These are phyloP conservation scores for Rhododendron williamsianum DNA, from an alignment of 148 eudicot genomes.

Conservation along the genomic window DNA sequence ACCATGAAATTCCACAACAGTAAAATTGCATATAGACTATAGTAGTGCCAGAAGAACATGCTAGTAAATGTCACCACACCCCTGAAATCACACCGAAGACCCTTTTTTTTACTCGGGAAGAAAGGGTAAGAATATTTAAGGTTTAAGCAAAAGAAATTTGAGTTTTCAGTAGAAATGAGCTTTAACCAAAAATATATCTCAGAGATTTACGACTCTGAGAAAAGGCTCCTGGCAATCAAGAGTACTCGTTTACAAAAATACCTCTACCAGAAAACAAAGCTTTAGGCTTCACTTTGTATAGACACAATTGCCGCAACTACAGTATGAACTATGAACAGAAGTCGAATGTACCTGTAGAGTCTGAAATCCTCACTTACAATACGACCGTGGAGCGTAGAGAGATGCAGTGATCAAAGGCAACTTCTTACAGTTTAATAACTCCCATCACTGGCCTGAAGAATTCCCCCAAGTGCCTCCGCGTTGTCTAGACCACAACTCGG, in stretches of 20 bases:
- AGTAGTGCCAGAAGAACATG: no score
- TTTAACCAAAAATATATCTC: no score
- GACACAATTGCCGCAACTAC: background rate
- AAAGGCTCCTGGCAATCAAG: background rate
- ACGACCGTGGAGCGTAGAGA: background rate
- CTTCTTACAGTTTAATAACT: conserved; percentile 24
- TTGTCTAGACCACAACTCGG: conserved; percentile 60
- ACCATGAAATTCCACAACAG: no score
- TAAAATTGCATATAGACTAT: no score
- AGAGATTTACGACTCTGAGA: no score
- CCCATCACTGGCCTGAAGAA: conserved; percentile 37
- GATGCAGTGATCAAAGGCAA: background rate
- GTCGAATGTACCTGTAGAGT: background rate
- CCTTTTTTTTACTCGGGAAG: no score
- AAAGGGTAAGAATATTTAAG: no score
- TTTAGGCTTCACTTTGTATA: background rate
- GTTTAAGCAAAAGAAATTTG: no score
- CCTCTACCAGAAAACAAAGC: background rate
- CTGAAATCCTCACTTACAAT: background rate
- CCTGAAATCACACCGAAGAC: no score
- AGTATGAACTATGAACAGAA: background rate
- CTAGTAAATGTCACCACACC: no score
- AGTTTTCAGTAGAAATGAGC: no score
- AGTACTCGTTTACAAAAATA: background rate
- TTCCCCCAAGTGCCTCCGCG: conserved; percentile 45